Evolutionary conservation across 352 stramenopile species (phyloP).

Genomic region (Globisporangium acanthophoron): DNA sequence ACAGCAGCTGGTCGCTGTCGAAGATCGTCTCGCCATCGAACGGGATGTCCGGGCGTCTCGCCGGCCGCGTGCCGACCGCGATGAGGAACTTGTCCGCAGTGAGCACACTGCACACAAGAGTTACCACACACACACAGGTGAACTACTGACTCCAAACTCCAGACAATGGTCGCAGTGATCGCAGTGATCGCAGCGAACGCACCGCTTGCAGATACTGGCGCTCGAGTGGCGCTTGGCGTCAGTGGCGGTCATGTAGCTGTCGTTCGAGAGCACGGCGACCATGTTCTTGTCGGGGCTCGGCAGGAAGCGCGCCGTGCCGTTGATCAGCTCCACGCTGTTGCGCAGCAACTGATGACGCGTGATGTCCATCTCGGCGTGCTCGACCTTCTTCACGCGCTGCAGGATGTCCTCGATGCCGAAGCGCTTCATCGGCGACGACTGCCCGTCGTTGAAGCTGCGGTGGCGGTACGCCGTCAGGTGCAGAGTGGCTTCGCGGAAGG

Average conservation of each 20-base stretch:
- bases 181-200: background rate
- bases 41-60: conserved; percentile 70
- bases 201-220: conserved; percentile 84
- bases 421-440: conserved; percentile 56
- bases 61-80: conserved; percentile 78
- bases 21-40: conserved; percentile 87
- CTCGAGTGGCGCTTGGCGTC: conserved; percentile 66
- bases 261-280: conserved; percentile 81
- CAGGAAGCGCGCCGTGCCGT: conserved; percentile 75
- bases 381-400: conserved; percentile 79
- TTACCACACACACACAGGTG: too few species aligned
- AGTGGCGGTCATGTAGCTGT: conserved; percentile 72
- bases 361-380: conserved; percentile 80
- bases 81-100: conserved; percentile 86
- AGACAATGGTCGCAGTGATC: background rate
- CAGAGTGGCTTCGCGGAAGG: conserved; percentile 86
- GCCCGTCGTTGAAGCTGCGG: conserved; percentile 83
- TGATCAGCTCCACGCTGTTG: conserved; percentile 77
- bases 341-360: conserved; percentile 78
- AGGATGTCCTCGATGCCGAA: conserved; percentile 81
- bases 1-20: conserved; percentile 83
- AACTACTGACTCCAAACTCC: background rate
- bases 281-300: conserved; percentile 62
- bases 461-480: conserved; percentile 87
- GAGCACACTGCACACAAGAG: conserved; percentile 37